These are phyloP conservation scores for Laburnicola sp. DNA, from an alignment of 2,329 filamentous ascomycete species.

Conservation along the genomic window DNA sequence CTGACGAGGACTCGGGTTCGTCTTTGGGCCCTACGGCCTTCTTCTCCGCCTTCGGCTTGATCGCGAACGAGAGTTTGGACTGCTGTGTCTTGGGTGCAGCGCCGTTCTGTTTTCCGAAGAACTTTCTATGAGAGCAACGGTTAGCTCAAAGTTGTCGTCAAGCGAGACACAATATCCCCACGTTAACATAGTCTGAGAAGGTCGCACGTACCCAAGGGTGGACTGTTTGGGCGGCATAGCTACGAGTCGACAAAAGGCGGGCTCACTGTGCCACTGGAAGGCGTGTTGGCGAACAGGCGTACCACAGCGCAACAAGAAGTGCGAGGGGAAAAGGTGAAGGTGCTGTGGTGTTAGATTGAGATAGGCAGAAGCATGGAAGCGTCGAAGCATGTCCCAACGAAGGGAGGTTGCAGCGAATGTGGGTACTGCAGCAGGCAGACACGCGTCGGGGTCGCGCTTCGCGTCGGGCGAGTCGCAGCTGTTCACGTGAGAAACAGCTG, in stretches of 20 bases:
- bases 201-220: conserved; percentile 84
- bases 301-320: neutral
- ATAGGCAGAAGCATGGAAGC: conserved; percentile 32
- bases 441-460: conserved; percentile 34
- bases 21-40: conserved; percentile 24
- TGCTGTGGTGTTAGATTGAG: conserved; percentile 12
- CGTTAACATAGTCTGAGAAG: conserved; percentile 74
- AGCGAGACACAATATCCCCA: conserved; percentile 47
- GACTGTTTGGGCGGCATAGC: conserved; percentile 68
- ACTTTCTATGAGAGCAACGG: conserved; percentile 64
- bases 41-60: conserved; percentile 51
- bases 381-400: conserved; percentile 37
- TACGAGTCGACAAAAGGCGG: conserved; percentile 16
- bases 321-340: neutral
- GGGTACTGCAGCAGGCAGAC: conserved; percentile 18
- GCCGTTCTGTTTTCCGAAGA: conserved; percentile 72
- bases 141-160: conserved; percentile 14
- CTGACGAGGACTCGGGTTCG: conserved; percentile 22
- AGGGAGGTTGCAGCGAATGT: conserved; percentile 12
- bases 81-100: conserved; percentile 68
- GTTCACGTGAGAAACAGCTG: conserved; percentile 27
- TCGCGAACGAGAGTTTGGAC: conserved; percentile 76
- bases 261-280: conserved; percentile 12
- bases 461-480: conserved; percentile 23
- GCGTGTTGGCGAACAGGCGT: conserved; percentile 7